Base-by-base conservation (phyloP, 768 basidiomycete species). In the Boletus coccyginus region DNA sequence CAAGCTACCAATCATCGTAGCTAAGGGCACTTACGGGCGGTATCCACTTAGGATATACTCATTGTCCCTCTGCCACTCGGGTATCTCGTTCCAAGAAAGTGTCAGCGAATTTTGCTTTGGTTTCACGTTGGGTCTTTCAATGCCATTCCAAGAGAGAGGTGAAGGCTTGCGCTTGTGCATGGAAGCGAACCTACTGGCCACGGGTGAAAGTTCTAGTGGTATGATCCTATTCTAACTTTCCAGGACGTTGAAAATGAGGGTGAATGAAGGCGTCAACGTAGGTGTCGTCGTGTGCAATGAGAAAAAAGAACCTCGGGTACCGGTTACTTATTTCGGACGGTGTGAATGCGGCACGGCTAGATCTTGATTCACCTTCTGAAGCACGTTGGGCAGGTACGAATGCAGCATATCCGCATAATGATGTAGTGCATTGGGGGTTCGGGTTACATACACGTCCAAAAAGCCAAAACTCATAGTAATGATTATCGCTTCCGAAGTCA, bases 11-110 rank as follows among this genome's bases (percentile, higher is more conserved):
- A 50, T 50, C 38, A 43, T 43, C 16, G 17, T 50, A 33, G 39
- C 33, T 29, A 45, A 36, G 44, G 40, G 59, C 55, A 52, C 75
- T 63, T 64, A 88, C 90, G 81, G 76, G 72, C 88, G 77, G 67
- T 91, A 90, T 3, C 90, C 90, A 36, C 70, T 72, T 55, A 85
- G 39, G 57, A 91, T 89, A 65, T 81, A 87, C 62, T 89, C 86
- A 62, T 90, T 91, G 70, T 90, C 85, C 60, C 74, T 79, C 70
- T 84, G 83, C 87, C 87, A 92, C 35, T 79, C 78, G 40, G 85
- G 81, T 43, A 90, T 74, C 53, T 87, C 82, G 27, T 66, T 57
- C 84, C 84, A 90, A 13, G 73, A 67, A 36, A 81, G 58, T n/a
- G 75, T 80, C 45, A 46, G 42, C 6, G 41, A 44, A 32, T 44